A percentile compares a stretch with the other conserved stretches of the same genome.
Conservation (phyloP, 192 early-diverging fungal genomes). For the Mortierella claussenii region DNA sequence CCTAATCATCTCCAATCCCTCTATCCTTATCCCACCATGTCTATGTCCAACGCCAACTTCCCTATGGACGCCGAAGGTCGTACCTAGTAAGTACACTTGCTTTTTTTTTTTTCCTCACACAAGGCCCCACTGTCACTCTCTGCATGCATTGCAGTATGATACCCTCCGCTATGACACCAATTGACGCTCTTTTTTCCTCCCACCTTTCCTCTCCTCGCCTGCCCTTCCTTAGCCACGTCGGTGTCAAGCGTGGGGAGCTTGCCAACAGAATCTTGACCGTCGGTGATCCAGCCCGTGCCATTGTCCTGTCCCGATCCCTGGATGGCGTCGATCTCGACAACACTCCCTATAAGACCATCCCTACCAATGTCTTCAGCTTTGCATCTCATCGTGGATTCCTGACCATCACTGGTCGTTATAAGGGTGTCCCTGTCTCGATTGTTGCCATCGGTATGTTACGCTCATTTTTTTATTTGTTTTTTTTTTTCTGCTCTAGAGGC, state of each 20-base stretch:
- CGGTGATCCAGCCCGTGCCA: slow-evolving; percentile 83
- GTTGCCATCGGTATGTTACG: slow-evolving; percentile 72
- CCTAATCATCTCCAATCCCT: slow-evolving; percentile 4
- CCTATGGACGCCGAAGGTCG: slow-evolving; percentile 79
- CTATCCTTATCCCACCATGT: slow-evolving; percentile 25
- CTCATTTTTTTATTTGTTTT: neutral
- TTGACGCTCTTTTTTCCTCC: too few relatives aligned
- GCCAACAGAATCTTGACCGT: slow-evolving; percentile 92
- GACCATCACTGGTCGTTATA: slow-evolving; percentile 87
- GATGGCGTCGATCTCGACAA: slow-evolving; percentile 57
- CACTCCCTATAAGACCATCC: slow-evolving; percentile 49
- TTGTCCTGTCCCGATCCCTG: slow-evolving; percentile 67
- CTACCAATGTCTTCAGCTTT: slow-evolving; percentile 55
- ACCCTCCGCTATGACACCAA: too few relatives aligned
- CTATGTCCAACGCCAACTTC: slow-evolving; percentile 77
- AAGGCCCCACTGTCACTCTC: too few relatives aligned
- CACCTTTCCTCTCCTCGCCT: neutral
- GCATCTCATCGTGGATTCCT: slow-evolving; percentile 82
- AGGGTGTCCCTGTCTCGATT: slow-evolving; percentile 78
- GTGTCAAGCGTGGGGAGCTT: slow-evolving; percentile 79
- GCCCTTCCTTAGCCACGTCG: slow-evolving; percentile 67
- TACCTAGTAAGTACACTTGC: slow-evolving; percentile 65
- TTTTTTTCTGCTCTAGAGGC: neutral
- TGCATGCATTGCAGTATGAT: too few relatives aligned
- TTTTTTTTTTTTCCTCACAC: too few relatives aligned